These are phyloP conservation scores for Wickerhamomyces canadensis DNA, from an alignment of 805 yeast genomes.

Conservation along the genomic window DNA sequence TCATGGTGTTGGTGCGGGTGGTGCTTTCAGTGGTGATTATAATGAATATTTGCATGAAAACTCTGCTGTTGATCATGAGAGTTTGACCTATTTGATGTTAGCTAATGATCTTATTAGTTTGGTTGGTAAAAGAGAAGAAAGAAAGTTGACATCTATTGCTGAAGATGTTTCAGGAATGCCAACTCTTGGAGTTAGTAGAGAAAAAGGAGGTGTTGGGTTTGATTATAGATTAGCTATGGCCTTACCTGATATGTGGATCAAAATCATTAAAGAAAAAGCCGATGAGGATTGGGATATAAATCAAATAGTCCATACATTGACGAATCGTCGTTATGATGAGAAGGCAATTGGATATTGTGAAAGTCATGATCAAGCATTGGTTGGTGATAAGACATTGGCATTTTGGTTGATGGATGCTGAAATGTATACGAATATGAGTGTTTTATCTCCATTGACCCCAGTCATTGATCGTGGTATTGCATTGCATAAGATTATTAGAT, in stretches of 20 bases:
- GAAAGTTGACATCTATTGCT: constrained; percentile 71
- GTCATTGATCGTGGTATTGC: constrained; percentile 86
- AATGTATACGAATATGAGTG: constrained; percentile 95
- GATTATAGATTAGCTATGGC: constrained; percentile 96
- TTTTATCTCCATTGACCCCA: constrained; percentile 64
- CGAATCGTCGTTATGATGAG: constrained; percentile 86
- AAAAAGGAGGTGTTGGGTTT: constrained; percentile 85
- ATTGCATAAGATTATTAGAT: constrained; percentile 84
- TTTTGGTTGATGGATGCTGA: constrained; percentile 99
- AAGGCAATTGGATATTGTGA: constrained; percentile 90
- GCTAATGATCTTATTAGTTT: constrained; percentile 76
- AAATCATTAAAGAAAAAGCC: constrained; percentile 69
- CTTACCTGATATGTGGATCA: constrained; percentile 98
- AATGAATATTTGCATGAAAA: constrained; percentile 80
- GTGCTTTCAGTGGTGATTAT: constrained; percentile 86
- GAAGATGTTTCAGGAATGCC: constrained; percentile 99
- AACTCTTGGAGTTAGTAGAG: constrained; percentile 73
- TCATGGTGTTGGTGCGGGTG: constrained; percentile 84
- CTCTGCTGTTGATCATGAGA: constrained; percentile 79
- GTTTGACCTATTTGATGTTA: constrained; percentile 78
- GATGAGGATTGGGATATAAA: constrained; percentile 95
- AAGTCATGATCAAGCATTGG: constrained; percentile 95
- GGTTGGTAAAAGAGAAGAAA: constrained; percentile 37
- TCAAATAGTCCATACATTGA: constrained; percentile 68
- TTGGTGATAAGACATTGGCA: constrained; percentile 94